Base-by-base conservation (phyloP, 164 flowering plant species). In the Akebia trifoliata region DNA sequence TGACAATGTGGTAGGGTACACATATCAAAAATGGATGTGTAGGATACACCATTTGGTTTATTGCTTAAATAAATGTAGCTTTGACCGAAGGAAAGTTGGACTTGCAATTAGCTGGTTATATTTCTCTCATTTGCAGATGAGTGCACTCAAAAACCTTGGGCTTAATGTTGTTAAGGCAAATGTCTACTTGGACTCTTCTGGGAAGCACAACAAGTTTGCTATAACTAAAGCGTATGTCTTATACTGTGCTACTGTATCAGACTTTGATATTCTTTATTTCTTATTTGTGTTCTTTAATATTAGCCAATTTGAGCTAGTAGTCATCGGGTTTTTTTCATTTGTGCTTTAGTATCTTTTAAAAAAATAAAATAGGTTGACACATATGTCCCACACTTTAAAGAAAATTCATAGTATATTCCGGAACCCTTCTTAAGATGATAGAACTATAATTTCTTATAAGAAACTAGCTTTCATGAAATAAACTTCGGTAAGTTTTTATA, bases 101-200 rank as follows among this genome's bases (percentile, higher is more conserved):
- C n/a, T n/a, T n/a, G n/a, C n/a, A 10, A 30, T 29, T 29, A 29
- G 36, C 35, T 30, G 18, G 30, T 24, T 21, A 38, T 60, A 25
- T 26, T 47, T 34, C 53, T 57, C 48, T 57, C 64, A 52, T 54
- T 29, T 78, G 66, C 90, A 94, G 99, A 87, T 94, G 99, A 74
- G 72, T 71, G 84, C 99, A 1, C 83, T 94, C 3, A 90, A 79
- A 69, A 86, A 78, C 66, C 86, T 94, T 35, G 99, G 97, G 35
- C 81, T 94, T 50, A 94, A 94, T 74, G 99, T 94, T 46, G 82
- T 77, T 34, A 90, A 90, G 82, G 99, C 95, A 44, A 90, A 84
- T 72, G 97, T 94, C 45, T 88, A 66, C 69, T 68, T 90, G 65
- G 99, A 94, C 75, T 81, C 97, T 54, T 90, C 99, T 29, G 99